phyloP scores from a whole-genome alignment of 805 yeast genomes.

The Metschnikowia baotianmanensis region DNA sequence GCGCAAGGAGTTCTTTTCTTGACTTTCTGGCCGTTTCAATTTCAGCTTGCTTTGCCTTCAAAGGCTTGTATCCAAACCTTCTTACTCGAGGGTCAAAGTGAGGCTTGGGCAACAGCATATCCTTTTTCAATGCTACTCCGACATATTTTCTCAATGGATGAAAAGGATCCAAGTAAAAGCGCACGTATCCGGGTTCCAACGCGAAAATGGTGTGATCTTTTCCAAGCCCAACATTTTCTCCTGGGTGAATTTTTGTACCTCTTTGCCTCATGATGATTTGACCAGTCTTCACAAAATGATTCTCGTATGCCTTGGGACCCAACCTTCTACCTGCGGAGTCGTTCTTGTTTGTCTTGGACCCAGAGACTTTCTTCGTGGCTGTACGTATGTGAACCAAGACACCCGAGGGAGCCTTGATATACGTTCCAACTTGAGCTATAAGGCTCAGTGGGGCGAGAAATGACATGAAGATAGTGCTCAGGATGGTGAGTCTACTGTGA shows the following conservation, averaged over 20 bases:
- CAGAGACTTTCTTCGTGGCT: constrained; percentile 92
- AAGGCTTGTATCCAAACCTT: constrained; percentile 69
- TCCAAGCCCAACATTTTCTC: constrained; percentile 87
- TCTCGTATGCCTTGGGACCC: constrained; percentile 87
- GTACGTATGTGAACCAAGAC: constrained; percentile 58
- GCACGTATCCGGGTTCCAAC: constrained; percentile 86
- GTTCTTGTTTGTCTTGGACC: constrained; percentile 89
- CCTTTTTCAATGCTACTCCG: constrained; percentile 75
- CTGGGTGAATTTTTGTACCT: constrained; percentile 93
- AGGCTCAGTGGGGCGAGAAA: constrained; percentile 12
- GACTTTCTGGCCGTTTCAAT: constrained; percentile 61
- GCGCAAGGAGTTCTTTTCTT: constrained; percentile 63
- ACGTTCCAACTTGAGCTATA: constrained; percentile 13
- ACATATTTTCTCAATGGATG: constrained; percentile 90
- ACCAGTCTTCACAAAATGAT: constrained; percentile 72
- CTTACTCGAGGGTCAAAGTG: constrained; percentile 89
- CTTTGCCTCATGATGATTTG: constrained; percentile 90
- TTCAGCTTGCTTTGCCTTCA: constrained; percentile 51
- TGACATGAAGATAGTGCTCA: constrained; percentile 13
- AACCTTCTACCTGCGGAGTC: constrained; percentile 94
- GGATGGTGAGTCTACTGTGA: too few species aligned
- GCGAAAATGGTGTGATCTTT: constrained; percentile 93
- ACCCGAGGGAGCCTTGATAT: constrained; percentile 11
- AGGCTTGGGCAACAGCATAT: constrained; percentile 71
- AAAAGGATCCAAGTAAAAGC: constrained; percentile 91